phyloP scores from a whole-genome alignment of 2,329 filamentous ascomycete genomes.

The Microascus cirrosus region DNA sequence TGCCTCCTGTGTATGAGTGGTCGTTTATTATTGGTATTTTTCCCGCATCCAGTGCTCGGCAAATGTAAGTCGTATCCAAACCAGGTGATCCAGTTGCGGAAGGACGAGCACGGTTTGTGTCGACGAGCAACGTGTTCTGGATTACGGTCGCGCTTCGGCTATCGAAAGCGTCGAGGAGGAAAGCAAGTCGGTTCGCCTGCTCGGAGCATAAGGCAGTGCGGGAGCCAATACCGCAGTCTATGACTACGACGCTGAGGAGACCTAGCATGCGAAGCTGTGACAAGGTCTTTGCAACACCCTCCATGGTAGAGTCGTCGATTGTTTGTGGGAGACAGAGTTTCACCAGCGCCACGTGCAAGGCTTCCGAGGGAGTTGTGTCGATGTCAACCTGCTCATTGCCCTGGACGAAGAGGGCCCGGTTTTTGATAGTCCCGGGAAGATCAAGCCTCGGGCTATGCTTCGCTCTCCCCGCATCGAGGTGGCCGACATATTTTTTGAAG shows the following conservation, averaged over 20 bases:
- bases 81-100: not conserved
- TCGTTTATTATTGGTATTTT: constrained; percentile 25
- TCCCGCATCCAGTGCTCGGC: not conserved
- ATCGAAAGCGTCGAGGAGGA: constrained; percentile 60
- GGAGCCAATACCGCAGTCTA: constrained; percentile 53
- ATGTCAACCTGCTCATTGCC: not conserved
- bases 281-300: constrained; percentile 72
- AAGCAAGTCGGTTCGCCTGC: constrained; percentile 64
- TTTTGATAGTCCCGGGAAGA: constrained; percentile 1
- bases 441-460: constrained; percentile 8
- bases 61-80: not conserved
- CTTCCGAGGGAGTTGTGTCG: not conserved
- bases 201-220: constrained; percentile 32
- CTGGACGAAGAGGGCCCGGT: constrained; percentile 1
- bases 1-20: constrained; percentile 28
- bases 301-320: constrained; percentile 56
- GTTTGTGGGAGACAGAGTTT: constrained; percentile 68
- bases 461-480: constrained; percentile 6
- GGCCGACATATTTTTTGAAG: constrained; percentile 63
- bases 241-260: constrained; percentile 68
- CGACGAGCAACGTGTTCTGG: constrained; percentile 26
- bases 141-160: constrained; percentile 58
- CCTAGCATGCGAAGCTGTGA: constrained; percentile 75
- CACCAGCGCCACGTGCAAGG: constrained; percentile 63
- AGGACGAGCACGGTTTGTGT: not conserved